phyloP scores from a whole-genome alignment of 208 protist species.

The Trichomonas gallinae region DNA sequence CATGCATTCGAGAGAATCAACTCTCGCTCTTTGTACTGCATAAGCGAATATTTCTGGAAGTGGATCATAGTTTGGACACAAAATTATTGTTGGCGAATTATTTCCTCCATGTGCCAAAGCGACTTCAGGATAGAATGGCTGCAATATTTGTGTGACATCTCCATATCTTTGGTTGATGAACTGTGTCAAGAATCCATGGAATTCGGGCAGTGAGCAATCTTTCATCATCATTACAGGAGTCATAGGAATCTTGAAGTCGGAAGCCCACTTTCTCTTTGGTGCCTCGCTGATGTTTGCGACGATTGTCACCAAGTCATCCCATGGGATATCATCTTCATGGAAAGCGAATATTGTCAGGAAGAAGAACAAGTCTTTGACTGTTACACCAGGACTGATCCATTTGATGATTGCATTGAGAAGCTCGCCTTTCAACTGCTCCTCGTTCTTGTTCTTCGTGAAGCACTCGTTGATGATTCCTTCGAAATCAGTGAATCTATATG shows the following conservation, averaged over 20 bases:
- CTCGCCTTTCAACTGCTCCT: not conserved
- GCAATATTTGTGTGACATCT: not conserved
- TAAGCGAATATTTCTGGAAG: not conserved
- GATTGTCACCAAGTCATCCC: not conserved
- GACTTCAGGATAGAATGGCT: not conserved
- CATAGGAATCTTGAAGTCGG: not conserved
- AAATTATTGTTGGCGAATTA: not conserved
- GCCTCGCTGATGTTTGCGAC: not conserved
- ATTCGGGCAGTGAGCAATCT: not conserved
- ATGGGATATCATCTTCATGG: not conserved
- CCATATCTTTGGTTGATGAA: not conserved
- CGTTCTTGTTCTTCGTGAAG: not conserved
- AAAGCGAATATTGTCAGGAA: not conserved
- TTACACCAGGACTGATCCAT: not conserved
- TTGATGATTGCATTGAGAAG: not conserved
- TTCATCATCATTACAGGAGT: not conserved
- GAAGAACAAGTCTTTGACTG: not conserved
- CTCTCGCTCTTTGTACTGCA: not conserved
- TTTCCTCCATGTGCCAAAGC: not conserved
- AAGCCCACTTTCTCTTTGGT: not conserved
- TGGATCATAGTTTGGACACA: not conserved
- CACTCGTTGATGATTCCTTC: not conserved
- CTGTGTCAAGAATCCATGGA: not conserved
- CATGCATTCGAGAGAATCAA: not conserved
- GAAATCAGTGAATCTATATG: not conserved